These are phyloP conservation scores for Penicillium sp. DNA, from an alignment of 2,329 filamentous ascomycete species.

Conservation along the genomic window DNA sequence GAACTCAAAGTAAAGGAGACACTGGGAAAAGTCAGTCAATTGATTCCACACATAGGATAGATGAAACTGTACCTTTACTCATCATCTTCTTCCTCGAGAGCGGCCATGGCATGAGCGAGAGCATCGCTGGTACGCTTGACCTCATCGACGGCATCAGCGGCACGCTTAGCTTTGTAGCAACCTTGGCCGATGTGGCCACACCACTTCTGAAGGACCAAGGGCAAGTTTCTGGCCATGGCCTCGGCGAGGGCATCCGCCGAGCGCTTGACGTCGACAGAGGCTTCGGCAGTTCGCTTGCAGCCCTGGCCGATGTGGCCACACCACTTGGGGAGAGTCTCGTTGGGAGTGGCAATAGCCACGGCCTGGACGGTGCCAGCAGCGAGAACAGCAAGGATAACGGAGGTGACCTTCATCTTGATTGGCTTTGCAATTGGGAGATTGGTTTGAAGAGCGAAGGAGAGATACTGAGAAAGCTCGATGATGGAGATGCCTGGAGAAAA, in stretches of 20 bases:
- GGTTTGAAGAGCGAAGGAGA: slow-evolving; percentile 6
- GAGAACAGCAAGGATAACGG: slow-evolving; percentile 43
- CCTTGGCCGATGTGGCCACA: slow-evolving; percentile 34
- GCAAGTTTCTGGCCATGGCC: slow-evolving; percentile 28
- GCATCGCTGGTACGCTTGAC: slow-evolving; percentile 35
- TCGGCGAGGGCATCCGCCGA: slow-evolving; percentile 34
- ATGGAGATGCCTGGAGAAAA: slow-evolving; percentile 5
- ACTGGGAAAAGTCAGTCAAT: background rate
- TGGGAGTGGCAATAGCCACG: background rate
- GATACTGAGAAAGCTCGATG: slow-evolving; percentile 12
- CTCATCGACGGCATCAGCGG: slow-evolving; percentile 63
- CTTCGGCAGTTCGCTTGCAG: slow-evolving; percentile 31
- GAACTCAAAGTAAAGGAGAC: background rate
- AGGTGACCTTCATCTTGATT: slow-evolving; percentile 50
- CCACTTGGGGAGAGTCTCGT: slow-evolving; percentile 27
- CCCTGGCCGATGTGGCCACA: slow-evolving; percentile 31
- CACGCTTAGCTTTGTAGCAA: slow-evolving; percentile 62
- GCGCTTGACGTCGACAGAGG: slow-evolving; percentile 29
- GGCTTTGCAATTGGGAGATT: slow-evolving; percentile 7
- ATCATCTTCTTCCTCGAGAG: slow-evolving; percentile 25
- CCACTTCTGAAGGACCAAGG: slow-evolving; percentile 29
- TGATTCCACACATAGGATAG: background rate
- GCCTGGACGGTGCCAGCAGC: slow-evolving; percentile 39
- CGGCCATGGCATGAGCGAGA: slow-evolving; percentile 34
- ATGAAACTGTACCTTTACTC: slow-evolving; percentile 20